These are phyloP conservation scores for Haplosporangium sp. DNA, from an alignment of 371 early-diverging fungal genomes.

Conservation along the genomic window DNA sequence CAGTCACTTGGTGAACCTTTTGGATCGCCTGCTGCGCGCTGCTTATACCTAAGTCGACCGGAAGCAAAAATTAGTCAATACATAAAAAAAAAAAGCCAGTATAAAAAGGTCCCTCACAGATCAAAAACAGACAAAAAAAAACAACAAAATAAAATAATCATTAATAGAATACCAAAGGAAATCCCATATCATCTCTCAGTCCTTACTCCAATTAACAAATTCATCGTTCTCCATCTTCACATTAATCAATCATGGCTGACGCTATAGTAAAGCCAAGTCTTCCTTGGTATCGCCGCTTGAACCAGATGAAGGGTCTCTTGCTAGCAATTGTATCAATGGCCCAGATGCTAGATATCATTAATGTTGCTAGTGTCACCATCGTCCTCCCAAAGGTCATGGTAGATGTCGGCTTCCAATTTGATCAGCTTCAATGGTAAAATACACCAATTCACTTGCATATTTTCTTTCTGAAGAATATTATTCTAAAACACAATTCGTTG, in stretches of 20 bases:
- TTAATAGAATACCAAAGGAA: too few species aligned
- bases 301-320: slow-evolving; percentile 26
- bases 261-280: slow-evolving; percentile 10
- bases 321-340: slow-evolving; percentile 30
- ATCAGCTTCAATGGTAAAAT: slow-evolving; percentile 36
- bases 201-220: too few species aligned
- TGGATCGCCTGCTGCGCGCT: too few species aligned
- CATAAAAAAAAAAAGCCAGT: too few species aligned
- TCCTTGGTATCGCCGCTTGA: slow-evolving; percentile 28
- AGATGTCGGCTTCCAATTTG: slow-evolving; percentile 24
- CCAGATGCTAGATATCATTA: slow-evolving; percentile 44
- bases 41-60: too few species aligned
- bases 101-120: too few species aligned
- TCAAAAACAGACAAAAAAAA: too few species aligned
- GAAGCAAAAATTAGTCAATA: too few species aligned
- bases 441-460: neutral
- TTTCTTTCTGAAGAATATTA: too few species aligned
- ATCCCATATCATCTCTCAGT: too few species aligned
- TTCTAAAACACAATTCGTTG: neutral
- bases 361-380: slow-evolving; percentile 34
- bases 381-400: slow-evolving; percentile 30
- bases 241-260: slow-evolving; percentile 3
- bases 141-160: too few species aligned
- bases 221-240: neutral
- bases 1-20: too few species aligned